Evolutionary conservation across 2,329 filamentous ascomycete species (phyloP), one percentile per base, ranked within the genome.

Genomic region (Pseudogymnoascus sp.): DNA sequence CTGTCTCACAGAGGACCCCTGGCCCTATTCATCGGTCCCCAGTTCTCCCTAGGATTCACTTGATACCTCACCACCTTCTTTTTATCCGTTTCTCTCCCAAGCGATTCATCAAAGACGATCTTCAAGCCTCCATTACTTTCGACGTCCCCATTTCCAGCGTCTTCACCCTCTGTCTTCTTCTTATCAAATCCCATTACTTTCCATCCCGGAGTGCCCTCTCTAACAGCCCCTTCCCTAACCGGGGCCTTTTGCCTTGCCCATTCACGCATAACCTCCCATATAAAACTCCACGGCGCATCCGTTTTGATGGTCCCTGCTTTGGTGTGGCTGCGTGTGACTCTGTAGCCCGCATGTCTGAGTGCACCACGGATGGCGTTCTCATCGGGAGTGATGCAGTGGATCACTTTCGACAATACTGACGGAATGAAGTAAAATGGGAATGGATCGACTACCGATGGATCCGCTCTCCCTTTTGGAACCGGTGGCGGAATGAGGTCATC

Each of bases 241-340:
- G 93, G 92, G 0, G 84, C 81, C 70, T 88, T 89, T 73, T 96
- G 91, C 23, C 88, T 84, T 12, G 90, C 85, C 91, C 92, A 99
- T 76, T 96, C 92, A 26, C 90, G 83, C 85, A 97, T 95, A 29
- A 97, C 80, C 73, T 96, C 89, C 93, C 95, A 97, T 59, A 99
- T 83, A 0, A 91, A 86, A 4, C 80, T 80, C 92, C 92, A 99
- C 0, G 93, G 90, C 12, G 95, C 95, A 75, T 97, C 86, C 0
- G 95, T 97, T 78, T 96, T 96, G 75, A 97, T 86, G 71, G 90
- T 95, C 26, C 93, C 93, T 0, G 91, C 83, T 68, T 92, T 91
- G 70, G 91, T 91, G 75, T 99, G 95, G 69, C 90, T 96, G 70
- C 93, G 86, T 0, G 90, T 90, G 3, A 89, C 89, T 54, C 83